A percentile compares a stretch with the other conserved stretches of the same genome.
Evolutionary conservation across 768 basidiomycete genomes (phyloP).

Genomic region (Daedaleopsis nitida): DNA sequence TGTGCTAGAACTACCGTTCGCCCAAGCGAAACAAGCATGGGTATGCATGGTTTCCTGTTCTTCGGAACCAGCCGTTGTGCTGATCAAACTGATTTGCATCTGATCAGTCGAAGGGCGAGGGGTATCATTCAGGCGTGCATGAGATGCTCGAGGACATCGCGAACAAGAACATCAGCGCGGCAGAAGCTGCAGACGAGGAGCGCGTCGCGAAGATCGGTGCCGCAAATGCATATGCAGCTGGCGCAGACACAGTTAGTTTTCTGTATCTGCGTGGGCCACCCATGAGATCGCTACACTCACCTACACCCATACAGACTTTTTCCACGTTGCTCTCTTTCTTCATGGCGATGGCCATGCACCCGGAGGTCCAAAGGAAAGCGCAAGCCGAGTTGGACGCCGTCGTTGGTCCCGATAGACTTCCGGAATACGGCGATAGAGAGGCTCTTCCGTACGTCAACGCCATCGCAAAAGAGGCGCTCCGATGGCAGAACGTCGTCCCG

Average conservation of each 20-base stretch:
- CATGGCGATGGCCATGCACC: conserved; percentile 22
- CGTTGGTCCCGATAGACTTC: conserved; percentile 31
- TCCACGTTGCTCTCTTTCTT: conserved; percentile 1
- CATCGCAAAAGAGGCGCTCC: conserved; percentile 31
- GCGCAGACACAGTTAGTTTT: background rate
- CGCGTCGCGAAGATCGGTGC: conserved; percentile 1
- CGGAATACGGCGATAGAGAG: conserved; percentile 22
- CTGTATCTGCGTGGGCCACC: too few relatives aligned
- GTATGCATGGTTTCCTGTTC: background rate
- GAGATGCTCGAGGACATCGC: conserved; percentile 2
- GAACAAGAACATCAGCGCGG: background rate
- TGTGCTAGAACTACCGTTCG: background rate
- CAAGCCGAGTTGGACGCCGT: conserved; percentile 39
- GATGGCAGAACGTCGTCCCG: conserved; percentile 8
- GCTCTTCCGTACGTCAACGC: conserved; percentile 28
- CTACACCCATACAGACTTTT: background rate
- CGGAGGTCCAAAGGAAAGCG: conserved; percentile 30
- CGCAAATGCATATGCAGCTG: background rate
- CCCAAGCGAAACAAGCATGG: background rate
- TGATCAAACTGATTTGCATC: background rate
- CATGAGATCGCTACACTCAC: too few relatives aligned
- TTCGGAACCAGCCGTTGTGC: background rate
- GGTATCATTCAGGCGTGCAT: background rate
- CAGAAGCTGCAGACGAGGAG: background rate
- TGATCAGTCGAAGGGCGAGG: background rate